These are phyloP conservation scores for Brettanomyces sp. DNA, from an alignment of 805 yeast species.

Conservation along the genomic window DNA sequence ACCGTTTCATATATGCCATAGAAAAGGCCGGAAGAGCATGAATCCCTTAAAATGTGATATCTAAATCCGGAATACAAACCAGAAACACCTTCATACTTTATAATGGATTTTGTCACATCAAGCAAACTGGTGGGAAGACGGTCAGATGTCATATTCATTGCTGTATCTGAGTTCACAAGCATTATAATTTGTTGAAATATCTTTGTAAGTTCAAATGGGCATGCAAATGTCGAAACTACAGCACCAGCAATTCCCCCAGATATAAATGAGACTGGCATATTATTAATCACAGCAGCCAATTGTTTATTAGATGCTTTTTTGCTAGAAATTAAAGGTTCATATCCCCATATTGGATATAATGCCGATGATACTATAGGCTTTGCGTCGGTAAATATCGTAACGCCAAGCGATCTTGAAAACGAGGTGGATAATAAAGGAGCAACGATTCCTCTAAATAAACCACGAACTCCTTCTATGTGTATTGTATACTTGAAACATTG, in stretches of 20 bases:
- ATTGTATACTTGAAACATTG: slow-evolving; percentile 52
- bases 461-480: slow-evolving; percentile 51
- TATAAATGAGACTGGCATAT: slow-evolving; percentile 36
- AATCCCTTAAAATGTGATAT: slow-evolving; percentile 61
- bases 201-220: slow-evolving; percentile 83
- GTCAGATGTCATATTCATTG: slow-evolving; percentile 9
- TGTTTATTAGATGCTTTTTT: slow-evolving; percentile 1
- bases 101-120: slow-evolving; percentile 42
- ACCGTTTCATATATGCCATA: slow-evolving; percentile 68
- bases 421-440: slow-evolving; percentile 68
- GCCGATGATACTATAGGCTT: slow-evolving; percentile 32
- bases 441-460: slow-evolving; percentile 67
- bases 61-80: slow-evolving; percentile 70
- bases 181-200: slow-evolving; percentile 67
- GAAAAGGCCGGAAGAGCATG: slow-evolving; percentile 62
- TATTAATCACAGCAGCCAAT: slow-evolving; percentile 19
- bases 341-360: slow-evolving; percentile 8
- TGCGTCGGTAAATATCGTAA: slow-evolving; percentile 47
- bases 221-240: slow-evolving; percentile 52
- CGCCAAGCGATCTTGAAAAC: slow-evolving; percentile 54
- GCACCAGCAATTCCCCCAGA: slow-evolving; percentile 67
- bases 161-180: slow-evolving; percentile 28
- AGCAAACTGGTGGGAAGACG: slow-evolving; percentile 24
- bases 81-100: slow-evolving; percentile 45
- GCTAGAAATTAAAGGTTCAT: slow-evolving; percentile 3